These are phyloP conservation scores for Dothidotthia symphoricarpi DNA, from an alignment of 2,329 filamentous ascomycete species.

Conservation along the genomic window DNA sequence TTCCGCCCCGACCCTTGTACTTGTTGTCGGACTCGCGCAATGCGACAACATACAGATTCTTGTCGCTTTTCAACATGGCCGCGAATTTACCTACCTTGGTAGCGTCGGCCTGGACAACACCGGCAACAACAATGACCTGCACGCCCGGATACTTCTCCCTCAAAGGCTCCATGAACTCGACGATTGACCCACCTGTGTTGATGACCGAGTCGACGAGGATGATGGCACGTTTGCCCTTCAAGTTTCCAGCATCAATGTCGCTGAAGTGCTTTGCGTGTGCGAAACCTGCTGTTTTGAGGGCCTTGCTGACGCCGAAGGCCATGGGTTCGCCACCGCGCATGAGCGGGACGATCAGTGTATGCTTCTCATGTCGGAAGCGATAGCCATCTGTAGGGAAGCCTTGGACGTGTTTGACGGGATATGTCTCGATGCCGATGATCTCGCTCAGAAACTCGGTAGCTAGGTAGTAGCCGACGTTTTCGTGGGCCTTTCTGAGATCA, in stretches of 20 bases:
- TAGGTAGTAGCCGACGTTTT: slow-evolving; percentile 53
- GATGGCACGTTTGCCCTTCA: slow-evolving; percentile 44
- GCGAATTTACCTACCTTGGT: slow-evolving; percentile 22
- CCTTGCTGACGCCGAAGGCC: slow-evolving; percentile 58
- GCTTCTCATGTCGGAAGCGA: slow-evolving; percentile 48
- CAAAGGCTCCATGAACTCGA: slow-evolving; percentile 51
- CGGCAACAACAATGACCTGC: slow-evolving; percentile 55
- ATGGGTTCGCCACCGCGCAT: slow-evolving; percentile 65
- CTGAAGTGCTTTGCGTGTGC: slow-evolving; percentile 46
- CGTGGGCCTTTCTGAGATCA: slow-evolving; percentile 51
- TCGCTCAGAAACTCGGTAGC: slow-evolving; percentile 50
- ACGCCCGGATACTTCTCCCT: slow-evolving; percentile 41
- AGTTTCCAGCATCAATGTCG: slow-evolving; percentile 47
- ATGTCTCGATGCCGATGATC: slow-evolving; percentile 53
- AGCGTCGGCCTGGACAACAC: slow-evolving; percentile 51
- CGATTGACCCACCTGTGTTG: slow-evolving; percentile 55
- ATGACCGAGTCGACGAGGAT: slow-evolving; percentile 61
- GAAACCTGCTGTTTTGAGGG: slow-evolving; percentile 54
- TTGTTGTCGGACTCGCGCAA: slow-evolving; percentile 58
- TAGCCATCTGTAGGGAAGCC: slow-evolving; percentile 48
- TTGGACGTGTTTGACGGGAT: slow-evolving; percentile 54
- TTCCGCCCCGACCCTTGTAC: slow-evolving; percentile 52
- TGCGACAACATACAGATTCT: slow-evolving; percentile 48
- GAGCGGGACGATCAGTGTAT: slow-evolving; percentile 57
- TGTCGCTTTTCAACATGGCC: slow-evolving; percentile 8